Evolutionary conservation across 179 eudicot genomes (phyloP), one percentile per base, ranked within the genome.

Genomic region (Silene coronaria): DNA sequence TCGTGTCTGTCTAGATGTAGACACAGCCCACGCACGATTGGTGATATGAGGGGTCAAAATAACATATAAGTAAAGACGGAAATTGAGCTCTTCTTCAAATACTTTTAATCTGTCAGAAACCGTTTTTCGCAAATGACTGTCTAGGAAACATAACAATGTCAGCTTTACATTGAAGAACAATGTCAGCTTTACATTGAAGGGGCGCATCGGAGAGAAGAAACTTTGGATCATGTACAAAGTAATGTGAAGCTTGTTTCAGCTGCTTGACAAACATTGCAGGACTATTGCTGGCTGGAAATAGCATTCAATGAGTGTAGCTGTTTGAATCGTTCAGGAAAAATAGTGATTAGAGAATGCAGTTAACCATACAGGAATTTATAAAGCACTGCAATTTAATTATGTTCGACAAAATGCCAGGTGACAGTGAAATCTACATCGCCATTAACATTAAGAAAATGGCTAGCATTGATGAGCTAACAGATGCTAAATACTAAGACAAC

Each of bases 221-320:
- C 48, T 42, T 11, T 36, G 17, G 32, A 34, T 28, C 46, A 70
- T 77, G 48, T 45, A 71, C 55, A 21, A 45, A 16, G 64, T 36
- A 30, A 28, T 28, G 36, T 42, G 48, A 70, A 55, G 24, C 23
- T 53, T 57, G 60, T 55, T 38, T 23, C 76, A 45, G 30, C 60
- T 74, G 46, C 45, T 36, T 36, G 45, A 36, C 66, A 74, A 27
- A 65, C 46, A 80, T 80, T 68, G 78, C 72, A 69, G 57, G 79
- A 55, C 71, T 80, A 69, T 75, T 75, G 82, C 71, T 75, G 78
- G 78, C 36, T 71, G 76, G 78, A 75, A 70, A 46, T 69, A 74
- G 55, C 67, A 38, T 70, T 26, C 45, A 48, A 32, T 11, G 13
- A 73, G 76, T 60, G 9, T 64, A 30, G 53, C 76, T 70, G 19